phyloP scores from a whole-genome alignment of 2,329 filamentous ascomycete genomes.

The Phyllachora maydis region DNA sequence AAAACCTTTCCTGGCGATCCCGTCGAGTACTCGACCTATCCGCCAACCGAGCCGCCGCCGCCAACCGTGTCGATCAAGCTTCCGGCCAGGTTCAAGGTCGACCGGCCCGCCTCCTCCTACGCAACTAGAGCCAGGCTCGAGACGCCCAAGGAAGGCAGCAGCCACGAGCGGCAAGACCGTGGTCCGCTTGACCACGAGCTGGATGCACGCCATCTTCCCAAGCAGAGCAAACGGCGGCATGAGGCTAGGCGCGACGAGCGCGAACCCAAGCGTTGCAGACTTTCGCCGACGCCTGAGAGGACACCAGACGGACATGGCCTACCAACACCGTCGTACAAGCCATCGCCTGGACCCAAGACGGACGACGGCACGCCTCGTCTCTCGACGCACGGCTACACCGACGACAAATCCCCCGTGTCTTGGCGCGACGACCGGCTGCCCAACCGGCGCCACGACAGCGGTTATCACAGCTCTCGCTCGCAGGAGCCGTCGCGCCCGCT shows the following conservation, averaged over 20 bases:
- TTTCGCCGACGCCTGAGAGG: conserved; percentile 1
- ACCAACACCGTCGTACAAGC: conserved; percentile 2
- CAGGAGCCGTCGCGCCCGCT: conserved; percentile 3
- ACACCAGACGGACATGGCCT: conserved; percentile 1
- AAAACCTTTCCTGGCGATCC: conserved; percentile 6
- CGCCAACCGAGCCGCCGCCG: conserved; percentile 4
- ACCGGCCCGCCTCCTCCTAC: background rate
- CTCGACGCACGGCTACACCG: conserved; percentile 1
- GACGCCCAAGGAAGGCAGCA: conserved; percentile 1
- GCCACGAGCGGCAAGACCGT: background rate
- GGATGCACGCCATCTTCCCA: conserved; percentile 1
- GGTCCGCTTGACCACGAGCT: background rate
- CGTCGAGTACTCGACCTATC: conserved; percentile 9
- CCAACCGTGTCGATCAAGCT: conserved; percentile 1
- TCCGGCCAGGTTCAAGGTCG: background rate
- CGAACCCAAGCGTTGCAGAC: conserved; percentile 4
- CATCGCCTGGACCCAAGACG: conserved; percentile 4
- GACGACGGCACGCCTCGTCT: conserved; percentile 1
- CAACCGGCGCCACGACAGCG: conserved; percentile 8
- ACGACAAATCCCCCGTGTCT: conserved; percentile 2
- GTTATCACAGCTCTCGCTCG: conserved; percentile 9
- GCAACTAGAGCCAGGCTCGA: too few species aligned
- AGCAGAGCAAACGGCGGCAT: conserved; percentile 2
- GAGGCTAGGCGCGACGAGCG: conserved; percentile 1
- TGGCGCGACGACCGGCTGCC: conserved; percentile 4